Evolutionary conservation across 2,329 filamentous ascomycete genomes (phyloP).

Genomic region (Capronia americana): DNA sequence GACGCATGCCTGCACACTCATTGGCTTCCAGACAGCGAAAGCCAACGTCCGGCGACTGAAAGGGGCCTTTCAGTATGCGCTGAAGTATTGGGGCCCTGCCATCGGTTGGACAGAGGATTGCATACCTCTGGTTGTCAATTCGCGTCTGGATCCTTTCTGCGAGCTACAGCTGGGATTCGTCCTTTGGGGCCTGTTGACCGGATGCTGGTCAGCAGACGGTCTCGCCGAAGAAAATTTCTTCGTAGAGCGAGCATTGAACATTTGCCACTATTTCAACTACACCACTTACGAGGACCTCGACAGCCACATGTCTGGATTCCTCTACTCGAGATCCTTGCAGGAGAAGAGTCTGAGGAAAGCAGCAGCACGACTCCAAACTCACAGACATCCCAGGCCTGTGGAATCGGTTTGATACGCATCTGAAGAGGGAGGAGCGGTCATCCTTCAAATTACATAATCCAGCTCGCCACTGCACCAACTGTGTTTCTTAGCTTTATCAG

Average conservation of each 20-base stretch:
- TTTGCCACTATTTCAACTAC: conserved; percentile 29
- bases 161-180: conserved; percentile 29
- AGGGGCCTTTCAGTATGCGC: conserved; percentile 19
- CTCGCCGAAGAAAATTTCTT: conserved; percentile 31
- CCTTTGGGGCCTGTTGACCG: conserved; percentile 29
- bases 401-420: not conserved
- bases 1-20: conserved; percentile 36
- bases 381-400: no score
- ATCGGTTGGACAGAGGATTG: conserved; percentile 33
- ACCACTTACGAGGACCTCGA: conserved; percentile 33
- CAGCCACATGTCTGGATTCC: conserved; percentile 34
- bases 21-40: conserved; percentile 33
- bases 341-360: conserved; percentile 29
- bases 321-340: conserved; percentile 32
- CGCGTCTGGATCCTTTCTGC: conserved; percentile 17
- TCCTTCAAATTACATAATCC: not conserved
- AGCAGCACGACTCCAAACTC: conserved; percentile 19
- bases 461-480: not conserved
- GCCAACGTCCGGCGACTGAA: conserved; percentile 26
- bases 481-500: not conserved
- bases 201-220: conserved; percentile 28
- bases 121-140: conserved; percentile 19
- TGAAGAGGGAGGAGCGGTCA: not conserved
- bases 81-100: conserved; percentile 31
- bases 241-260: conserved; percentile 30